Conservation (phyloP, 495 filamentous ascomycete genomes). For the Elasticomyces elasticus region DNA sequence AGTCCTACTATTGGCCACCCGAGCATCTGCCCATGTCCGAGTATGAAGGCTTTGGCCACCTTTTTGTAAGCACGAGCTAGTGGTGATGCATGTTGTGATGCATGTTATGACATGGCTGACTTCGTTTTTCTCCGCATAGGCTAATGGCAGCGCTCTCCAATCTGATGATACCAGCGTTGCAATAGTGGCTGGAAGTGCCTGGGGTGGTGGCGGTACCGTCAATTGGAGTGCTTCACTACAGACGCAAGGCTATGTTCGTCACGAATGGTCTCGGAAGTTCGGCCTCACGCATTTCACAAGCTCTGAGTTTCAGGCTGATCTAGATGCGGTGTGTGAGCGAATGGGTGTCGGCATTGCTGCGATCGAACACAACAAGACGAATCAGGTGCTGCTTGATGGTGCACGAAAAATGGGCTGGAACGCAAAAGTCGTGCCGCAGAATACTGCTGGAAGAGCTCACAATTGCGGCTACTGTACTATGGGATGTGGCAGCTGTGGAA, state of each 20-base stretch:
- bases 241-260: conserved; percentile 66
- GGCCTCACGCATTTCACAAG: conserved; percentile 71
- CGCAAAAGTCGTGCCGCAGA: conserved; percentile 65
- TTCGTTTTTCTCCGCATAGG: too few relatives aligned
- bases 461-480: conserved; percentile 70
- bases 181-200: conserved; percentile 60
- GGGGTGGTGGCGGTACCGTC: conserved; percentile 78
- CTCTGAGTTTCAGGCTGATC: conserved; percentile 58
- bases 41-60: conserved; percentile 42
- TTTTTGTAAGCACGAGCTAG: too few relatives aligned
- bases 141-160: conserved; percentile 24
- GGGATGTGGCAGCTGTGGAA: conserved; percentile 62
- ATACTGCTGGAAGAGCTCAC: conserved; percentile 60
- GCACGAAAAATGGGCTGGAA: conserved; percentile 64
- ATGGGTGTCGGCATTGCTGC: conserved; percentile 69
- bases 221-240: conserved; percentile 85
- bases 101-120: too few relatives aligned
- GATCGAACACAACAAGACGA: conserved; percentile 60
- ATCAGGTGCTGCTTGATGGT: conserved; percentile 62
- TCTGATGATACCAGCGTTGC: conserved; percentile 54
- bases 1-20: conserved; percentile 61
- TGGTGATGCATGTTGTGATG: too few relatives aligned
- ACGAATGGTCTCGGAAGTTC: conserved; percentile 64
- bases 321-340: conserved; percentile 61
- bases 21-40: conserved; percentile 66